Evolutionary conservation across 768 basidiomycete species (phyloP).

Genomic region (Panaeolus cyanescens): DNA sequence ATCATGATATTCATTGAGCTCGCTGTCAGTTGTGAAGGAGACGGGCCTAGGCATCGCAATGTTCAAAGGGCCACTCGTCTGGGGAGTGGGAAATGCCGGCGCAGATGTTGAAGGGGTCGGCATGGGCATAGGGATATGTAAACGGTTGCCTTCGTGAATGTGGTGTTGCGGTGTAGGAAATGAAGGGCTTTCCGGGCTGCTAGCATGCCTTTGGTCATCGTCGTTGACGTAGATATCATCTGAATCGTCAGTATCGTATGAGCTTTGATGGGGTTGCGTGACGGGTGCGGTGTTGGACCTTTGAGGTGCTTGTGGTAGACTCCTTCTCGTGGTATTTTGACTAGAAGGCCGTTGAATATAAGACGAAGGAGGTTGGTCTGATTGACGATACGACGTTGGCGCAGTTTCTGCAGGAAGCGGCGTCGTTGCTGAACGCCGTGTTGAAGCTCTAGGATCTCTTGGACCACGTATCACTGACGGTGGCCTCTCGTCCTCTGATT

Average conservation of each 20-base stretch:
- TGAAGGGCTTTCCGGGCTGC: not conserved
- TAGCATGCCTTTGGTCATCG: not conserved
- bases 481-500: constrained; percentile 1
- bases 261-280: not conserved
- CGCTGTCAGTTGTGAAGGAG: not conserved
- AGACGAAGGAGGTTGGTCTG: not conserved
- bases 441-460: not conserved
- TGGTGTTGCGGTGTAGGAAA: not conserved
- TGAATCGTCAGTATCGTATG: not conserved
- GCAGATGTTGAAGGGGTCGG: not conserved
- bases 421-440: not conserved
- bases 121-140: not conserved
- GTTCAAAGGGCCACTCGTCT: not conserved
- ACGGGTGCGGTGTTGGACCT: not conserved
- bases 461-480: not conserved
- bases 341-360: not conserved
- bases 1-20: not conserved
- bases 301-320: not conserved
- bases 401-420: not conserved
- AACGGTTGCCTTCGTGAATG: not conserved
- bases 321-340: not conserved
- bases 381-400: not conserved
- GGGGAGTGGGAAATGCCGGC: not conserved
- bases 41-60: not conserved
- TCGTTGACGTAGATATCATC: not conserved